A percentile compares a stretch with the other conserved stretches of the same genome.
phyloP scores from a whole-genome alignment of 2,329 filamentous ascomycete species.

The Aspergillus aculeatinus region DNA sequence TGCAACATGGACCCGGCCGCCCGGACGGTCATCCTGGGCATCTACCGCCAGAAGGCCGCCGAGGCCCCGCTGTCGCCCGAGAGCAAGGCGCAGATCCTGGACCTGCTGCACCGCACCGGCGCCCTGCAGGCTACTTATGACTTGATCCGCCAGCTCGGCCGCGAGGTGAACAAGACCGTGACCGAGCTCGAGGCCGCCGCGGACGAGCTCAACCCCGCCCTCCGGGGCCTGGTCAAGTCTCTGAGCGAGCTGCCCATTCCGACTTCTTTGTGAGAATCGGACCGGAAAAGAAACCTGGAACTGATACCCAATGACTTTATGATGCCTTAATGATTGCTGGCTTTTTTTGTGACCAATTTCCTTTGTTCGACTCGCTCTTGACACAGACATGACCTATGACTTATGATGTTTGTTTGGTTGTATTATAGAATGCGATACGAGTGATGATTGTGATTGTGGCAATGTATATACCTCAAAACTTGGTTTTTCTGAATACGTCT shows the following conservation, averaged over 20 bases:
- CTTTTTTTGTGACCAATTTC: not conserved
- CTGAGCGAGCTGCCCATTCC: constrained; percentile 12
- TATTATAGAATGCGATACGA: not conserved
- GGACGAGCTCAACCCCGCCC: constrained; percentile 9
- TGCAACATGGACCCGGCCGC: constrained; percentile 6
- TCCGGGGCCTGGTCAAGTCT: constrained; percentile 11
- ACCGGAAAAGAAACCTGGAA: not conserved
- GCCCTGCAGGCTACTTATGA: constrained; percentile 13
- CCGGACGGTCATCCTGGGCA: constrained; percentile 12
- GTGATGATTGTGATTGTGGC: not conserved
- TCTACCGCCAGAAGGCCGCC: constrained; percentile 14
- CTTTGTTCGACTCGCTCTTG: not conserved
- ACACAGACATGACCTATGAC: not conserved
- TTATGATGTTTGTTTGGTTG: not conserved
- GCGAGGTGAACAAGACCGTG: constrained; percentile 9
- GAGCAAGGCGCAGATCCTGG: constrained; percentile 13
- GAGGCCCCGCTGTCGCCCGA: constrained; percentile 8
- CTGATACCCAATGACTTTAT: not conserved
- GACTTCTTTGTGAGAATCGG: not conserved
- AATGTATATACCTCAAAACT: not conserved
- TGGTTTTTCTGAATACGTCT: not conserved
- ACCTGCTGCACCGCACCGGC: constrained; percentile 11
- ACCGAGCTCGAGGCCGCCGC: constrained; percentile 10
- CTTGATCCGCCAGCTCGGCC: constrained; percentile 11
- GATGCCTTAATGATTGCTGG: not conserved